Evolutionary conservation across 352 stramenopile genomes (phyloP).

Genomic region (Phytophthora pinifolia): DNA sequence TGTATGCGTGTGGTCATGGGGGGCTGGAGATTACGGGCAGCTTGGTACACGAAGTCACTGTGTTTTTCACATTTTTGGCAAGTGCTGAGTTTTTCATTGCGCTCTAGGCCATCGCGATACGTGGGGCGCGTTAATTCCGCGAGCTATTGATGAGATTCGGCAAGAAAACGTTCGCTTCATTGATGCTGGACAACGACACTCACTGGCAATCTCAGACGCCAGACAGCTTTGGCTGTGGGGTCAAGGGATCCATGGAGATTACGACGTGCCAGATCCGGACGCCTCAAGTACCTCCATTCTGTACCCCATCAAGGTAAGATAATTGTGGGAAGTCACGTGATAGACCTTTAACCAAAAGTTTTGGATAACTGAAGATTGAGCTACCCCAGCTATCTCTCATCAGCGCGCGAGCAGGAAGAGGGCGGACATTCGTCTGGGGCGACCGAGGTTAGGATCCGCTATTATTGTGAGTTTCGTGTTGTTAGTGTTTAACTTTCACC

Average conservation of each 20-base stretch:
- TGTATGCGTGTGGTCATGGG: constrained; percentile 77
- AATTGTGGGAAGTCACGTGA: neutral
- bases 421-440: constrained; percentile 76
- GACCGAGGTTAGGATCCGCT: constrained; percentile 47
- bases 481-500: too few species aligned
- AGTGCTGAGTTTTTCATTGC: too few species aligned
- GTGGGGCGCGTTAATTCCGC: constrained; percentile 60
- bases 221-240: constrained; percentile 77
- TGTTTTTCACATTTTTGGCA: too few species aligned
- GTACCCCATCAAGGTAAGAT: constrained; percentile 48
- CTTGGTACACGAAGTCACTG: constrained; percentile 35
- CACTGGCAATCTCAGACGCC: constrained; percentile 62
- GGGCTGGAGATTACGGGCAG: constrained; percentile 58
- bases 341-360: neutral
- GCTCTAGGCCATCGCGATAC: constrained; percentile 66
- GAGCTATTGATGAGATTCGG: constrained; percentile 68
- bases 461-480: too few species aligned
- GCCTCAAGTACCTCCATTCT: constrained; percentile 51
- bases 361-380: constrained; percentile 35
- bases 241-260: constrained; percentile 59
- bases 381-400: constrained; percentile 54
- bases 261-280: constrained; percentile 43
- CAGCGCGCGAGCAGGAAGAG: constrained; percentile 53
- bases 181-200: constrained; percentile 70
- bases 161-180: constrained; percentile 56